These are phyloP conservation scores for Rhodotorula mucilaginosa DNA, from an alignment of 1,284 basidiomycete species.

Conservation along the genomic window DNA sequence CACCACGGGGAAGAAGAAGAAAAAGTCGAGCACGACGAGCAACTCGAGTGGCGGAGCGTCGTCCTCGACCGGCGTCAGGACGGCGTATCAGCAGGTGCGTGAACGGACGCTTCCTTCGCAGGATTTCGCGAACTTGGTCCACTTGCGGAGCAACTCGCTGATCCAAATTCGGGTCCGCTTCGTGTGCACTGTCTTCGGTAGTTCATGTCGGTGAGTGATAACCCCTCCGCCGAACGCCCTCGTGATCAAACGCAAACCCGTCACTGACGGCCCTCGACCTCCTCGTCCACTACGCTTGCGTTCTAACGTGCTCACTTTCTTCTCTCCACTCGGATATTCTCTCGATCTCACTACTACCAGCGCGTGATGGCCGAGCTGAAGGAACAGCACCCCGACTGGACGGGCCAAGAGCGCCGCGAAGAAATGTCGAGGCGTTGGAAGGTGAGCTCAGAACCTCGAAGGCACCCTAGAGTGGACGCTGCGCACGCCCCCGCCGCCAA, in stretches of 20 bases:
- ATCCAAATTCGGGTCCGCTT: neutral
- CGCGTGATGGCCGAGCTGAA: slow-evolving; percentile 4
- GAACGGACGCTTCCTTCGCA: no score
- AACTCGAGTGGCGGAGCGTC: neutral
- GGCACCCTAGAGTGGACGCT: no score
- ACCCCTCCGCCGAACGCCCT: neutral
- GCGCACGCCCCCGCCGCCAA: no score
- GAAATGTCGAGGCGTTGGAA: neutral
- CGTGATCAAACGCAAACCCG: neutral
- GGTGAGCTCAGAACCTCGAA: slow-evolving; percentile 1
- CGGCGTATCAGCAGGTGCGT: neutral
- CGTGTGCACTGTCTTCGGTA: neutral
- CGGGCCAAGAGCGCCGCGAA: neutral
- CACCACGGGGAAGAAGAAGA: neutral
- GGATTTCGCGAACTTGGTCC: neutral
- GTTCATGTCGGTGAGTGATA: neutral
- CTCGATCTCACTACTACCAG: neutral
- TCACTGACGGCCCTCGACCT: neutral
- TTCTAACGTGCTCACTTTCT: neutral
- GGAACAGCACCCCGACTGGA: neutral
- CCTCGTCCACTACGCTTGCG: no score
- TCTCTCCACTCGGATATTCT: neutral
- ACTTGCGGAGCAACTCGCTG: no score
- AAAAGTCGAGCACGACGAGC: neutral
- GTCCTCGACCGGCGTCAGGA: neutral